These are phyloP conservation scores for Trebouxia sp. DNA, from an alignment of 139 green algal species.

Conservation along the genomic window DNA sequence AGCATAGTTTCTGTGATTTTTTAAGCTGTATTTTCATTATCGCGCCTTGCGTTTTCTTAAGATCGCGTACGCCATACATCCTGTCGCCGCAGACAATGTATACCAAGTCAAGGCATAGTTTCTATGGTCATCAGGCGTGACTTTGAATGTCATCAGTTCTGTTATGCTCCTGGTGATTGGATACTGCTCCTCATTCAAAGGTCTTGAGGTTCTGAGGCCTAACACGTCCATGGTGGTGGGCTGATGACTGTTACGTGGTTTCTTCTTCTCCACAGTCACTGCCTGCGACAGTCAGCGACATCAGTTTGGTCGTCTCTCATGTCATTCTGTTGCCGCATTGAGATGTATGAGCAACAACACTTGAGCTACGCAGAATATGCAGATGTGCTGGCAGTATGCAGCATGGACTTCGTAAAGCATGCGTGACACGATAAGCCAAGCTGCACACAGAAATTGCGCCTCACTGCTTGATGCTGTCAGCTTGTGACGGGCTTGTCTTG, in stretches of 20 bases:
- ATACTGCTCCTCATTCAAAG: constrained; percentile 38
- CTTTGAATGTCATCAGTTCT: constrained; percentile 65
- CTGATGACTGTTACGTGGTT: neutral
- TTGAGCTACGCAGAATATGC: too few species aligned
- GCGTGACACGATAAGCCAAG: too few species aligned
- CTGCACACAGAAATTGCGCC: neutral
- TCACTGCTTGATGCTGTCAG: too few species aligned
- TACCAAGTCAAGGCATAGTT: constrained; percentile 75
- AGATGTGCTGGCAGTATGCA: too few species aligned
- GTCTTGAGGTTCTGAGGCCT: neutral
- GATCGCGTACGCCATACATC: constrained; percentile 30
- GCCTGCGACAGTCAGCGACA: neutral
- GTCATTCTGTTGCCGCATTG: too few species aligned
- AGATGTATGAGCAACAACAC: too few species aligned
- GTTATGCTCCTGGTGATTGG: constrained; percentile 54
- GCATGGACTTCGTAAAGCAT: neutral
- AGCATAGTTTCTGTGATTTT: too few species aligned
- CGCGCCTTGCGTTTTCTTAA: neutral
- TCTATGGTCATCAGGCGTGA: constrained; percentile 71
- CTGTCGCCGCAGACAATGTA: constrained; percentile 44
- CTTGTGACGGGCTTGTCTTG: too few species aligned
- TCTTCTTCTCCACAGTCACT: neutral
- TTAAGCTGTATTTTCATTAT: neutral
- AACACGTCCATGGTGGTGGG: constrained; percentile 35
- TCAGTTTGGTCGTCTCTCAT: too few species aligned